Conservation (phyloP, 768 basidiomycete genomes). For the Lentinula sp. region DNA sequence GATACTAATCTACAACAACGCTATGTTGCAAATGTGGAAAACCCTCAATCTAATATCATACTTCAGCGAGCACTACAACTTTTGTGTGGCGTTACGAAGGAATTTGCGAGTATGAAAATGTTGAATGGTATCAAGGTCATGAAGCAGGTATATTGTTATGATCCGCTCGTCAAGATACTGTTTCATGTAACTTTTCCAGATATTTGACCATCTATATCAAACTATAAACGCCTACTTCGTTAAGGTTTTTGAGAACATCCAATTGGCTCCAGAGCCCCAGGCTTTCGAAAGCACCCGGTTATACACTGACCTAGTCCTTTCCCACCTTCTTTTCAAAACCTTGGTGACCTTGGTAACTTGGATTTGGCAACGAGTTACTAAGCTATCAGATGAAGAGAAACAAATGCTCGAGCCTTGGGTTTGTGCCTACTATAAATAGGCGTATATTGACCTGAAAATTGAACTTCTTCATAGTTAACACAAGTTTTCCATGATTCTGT, state of each 20-base stretch:
- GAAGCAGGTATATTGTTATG: conserved; percentile 20
- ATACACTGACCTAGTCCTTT: conserved; percentile 39
- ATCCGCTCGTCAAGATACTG: neutral
- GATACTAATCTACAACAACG: conserved; percentile 46
- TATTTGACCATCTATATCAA: conserved; percentile 46
- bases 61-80: conserved; percentile 60
- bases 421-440: conserved; percentile 13
- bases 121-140: conserved; percentile 60
- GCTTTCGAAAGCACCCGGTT: conserved; percentile 22
- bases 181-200: conserved; percentile 24
- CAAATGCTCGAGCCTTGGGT: conserved; percentile 50
- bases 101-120: conserved; percentile 67
- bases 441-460: conserved; percentile 4
- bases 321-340: conserved; percentile 72
- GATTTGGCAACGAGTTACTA: conserved; percentile 57
- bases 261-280: conserved; percentile 35
- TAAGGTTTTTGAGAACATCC: conserved; percentile 2
- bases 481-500: conserved; percentile 58
- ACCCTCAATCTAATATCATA: conserved; percentile 38
- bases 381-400: conserved; percentile 32
- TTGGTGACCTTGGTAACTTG: conserved; percentile 65
- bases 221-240: conserved; percentile 56
- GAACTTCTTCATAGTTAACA: conserved; percentile 37
- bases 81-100: conserved; percentile 63
- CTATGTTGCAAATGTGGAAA: conserved; percentile 32